phyloP scores from a whole-genome alignment of 208 protist species.

The Crithidia fasciculata region DNA sequence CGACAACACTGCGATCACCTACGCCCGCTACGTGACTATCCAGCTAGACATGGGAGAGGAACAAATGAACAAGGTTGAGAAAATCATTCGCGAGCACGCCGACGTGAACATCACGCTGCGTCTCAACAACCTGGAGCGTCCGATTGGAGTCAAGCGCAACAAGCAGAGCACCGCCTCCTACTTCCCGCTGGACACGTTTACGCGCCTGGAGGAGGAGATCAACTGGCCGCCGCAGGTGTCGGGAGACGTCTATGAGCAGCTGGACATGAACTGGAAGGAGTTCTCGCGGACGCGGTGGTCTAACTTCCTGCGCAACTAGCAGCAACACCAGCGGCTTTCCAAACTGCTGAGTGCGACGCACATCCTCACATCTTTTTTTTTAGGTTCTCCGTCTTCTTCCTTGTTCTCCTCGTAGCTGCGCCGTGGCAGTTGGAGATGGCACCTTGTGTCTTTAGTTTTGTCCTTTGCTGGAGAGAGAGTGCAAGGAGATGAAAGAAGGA shows the following conservation, averaged over 20 bases:
- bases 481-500: no score
- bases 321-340: no score
- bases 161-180: slow-evolving; percentile 44
- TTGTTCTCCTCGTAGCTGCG: no score
- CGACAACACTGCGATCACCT: slow-evolving; percentile 78
- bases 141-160: slow-evolving; percentile 71
- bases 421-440: no score
- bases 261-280: slow-evolving; percentile 94
- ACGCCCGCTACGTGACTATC: slow-evolving; percentile 85
- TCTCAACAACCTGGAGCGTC: slow-evolving; percentile 78
- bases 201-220: slow-evolving; percentile 87
- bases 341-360: neutral
- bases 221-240: slow-evolving; percentile 91
- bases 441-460: no score
- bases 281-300: slow-evolving; percentile 92
- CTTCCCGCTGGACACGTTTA: slow-evolving; percentile 90
- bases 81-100: slow-evolving; percentile 79
- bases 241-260: slow-evolving; percentile 86
- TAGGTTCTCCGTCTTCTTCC: no score
- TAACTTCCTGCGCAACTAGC: slow-evolving; percentile 78
- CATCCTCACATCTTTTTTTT: slow-evolving; percentile 24
- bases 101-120: slow-evolving; percentile 83
- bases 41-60: slow-evolving; percentile 90
- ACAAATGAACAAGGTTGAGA: slow-evolving; percentile 78
- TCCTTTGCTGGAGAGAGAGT: no score